Conservation (phyloP, 1,284 basidiomycete species). For the Heliocybe sulcata region DNA sequence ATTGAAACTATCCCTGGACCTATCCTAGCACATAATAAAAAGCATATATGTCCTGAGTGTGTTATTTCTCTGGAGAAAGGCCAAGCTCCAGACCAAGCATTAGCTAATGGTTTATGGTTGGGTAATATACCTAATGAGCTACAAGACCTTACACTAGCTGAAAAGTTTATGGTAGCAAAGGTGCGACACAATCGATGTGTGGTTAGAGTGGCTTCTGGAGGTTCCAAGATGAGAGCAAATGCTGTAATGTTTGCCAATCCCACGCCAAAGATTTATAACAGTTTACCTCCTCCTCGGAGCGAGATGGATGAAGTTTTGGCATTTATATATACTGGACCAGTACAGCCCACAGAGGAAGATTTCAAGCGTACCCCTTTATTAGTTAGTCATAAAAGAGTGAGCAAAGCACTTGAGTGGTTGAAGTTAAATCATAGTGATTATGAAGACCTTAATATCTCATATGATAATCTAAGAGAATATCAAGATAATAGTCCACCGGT, state of each 20-base stretch:
- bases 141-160: no score
- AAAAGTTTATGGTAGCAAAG: no score
- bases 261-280: slow-evolving; percentile 6
- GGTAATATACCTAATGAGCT: slow-evolving; percentile 16
- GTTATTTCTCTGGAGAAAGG: background rate
- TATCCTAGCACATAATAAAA: no score
- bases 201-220: no score
- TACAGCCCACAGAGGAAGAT: slow-evolving; percentile 15
- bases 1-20: background rate
- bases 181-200: no score
- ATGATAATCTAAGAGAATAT: slow-evolving; percentile 17
- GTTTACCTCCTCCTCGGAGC: slow-evolving; percentile 5
- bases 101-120: slow-evolving; percentile 16
- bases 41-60: no score
- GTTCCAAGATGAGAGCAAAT: no score
- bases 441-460: slow-evolving; percentile 16
- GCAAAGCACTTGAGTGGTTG: slow-evolving; percentile 21
- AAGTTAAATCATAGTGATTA: slow-evolving; percentile 23
- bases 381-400: slow-evolving; percentile 14
- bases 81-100: slow-evolving; percentile 1
- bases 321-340: slow-evolving; percentile 9
- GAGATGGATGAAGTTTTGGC: slow-evolving; percentile 10
- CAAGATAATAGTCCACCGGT: slow-evolving; percentile 11
- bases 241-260: slow-evolving; percentile 10
- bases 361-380: no score